These are phyloP conservation scores for Trypanosoma boissoni DNA, from an alignment of 208 protist genomes.

Conservation along the genomic window DNA sequence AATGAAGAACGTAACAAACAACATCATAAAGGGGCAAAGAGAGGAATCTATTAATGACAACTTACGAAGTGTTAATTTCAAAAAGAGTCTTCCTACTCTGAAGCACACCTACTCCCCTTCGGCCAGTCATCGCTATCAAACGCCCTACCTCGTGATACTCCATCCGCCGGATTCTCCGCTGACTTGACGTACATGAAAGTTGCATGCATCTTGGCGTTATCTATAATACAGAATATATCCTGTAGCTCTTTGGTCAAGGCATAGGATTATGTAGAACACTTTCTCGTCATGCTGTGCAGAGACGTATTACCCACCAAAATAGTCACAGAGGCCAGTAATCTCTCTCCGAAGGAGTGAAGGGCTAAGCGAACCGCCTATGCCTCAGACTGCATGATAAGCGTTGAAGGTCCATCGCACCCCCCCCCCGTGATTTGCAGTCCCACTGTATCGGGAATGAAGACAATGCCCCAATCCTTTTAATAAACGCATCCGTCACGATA, in stretches of 20 bases:
- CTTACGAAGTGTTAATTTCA: no score
- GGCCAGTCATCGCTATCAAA: background rate
- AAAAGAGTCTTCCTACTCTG: no score
- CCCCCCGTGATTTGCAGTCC: background rate
- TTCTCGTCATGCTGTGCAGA: background rate
- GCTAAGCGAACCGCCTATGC: slow-evolving; percentile 8
- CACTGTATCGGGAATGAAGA: slow-evolving; percentile 8
- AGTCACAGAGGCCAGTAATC: background rate
- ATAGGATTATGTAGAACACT: background rate
- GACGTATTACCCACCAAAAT: slow-evolving; percentile 1
- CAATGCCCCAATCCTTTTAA: slow-evolving; percentile 8
- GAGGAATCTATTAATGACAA: no score
- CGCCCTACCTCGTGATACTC: background rate
- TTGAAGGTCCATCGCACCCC: slow-evolving; percentile 1
- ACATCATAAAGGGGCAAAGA: no score
- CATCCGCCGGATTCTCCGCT: background rate
- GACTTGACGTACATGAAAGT: background rate
- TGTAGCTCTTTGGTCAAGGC: background rate
- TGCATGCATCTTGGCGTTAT: background rate
- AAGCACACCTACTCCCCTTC: background rate
- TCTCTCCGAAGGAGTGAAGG: background rate
- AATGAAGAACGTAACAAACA: no score
- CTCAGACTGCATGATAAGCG: slow-evolving; percentile 15
- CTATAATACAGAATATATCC: background rate
- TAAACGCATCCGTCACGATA: slow-evolving; percentile 18